Base-by-base conservation (phyloP, 768 basidiomycete genomes). In the Saitozyma podzolica region DNA sequence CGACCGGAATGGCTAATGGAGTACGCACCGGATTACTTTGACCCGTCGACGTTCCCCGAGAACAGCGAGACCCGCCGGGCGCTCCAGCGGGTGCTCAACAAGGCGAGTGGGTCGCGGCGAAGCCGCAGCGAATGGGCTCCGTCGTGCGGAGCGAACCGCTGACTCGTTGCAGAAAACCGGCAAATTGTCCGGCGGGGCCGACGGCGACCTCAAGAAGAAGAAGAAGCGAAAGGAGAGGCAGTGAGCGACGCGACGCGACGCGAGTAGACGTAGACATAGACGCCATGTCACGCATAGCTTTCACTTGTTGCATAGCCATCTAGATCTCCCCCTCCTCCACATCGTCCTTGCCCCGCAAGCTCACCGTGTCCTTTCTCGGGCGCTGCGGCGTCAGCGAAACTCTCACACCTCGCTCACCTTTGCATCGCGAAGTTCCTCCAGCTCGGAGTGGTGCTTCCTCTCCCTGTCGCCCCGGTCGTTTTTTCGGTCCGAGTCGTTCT, bases 1-100 rank as follows among this genome's bases (percentile, higher is more conserved):
- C 83, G 85, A 73, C 84, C 89, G 2, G 92, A 95, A 72, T 98
- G 96, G 88, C 75, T 91, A 6, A 70, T 89, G 54, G 88, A 91
- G 62, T 84, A 80, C 65, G 86, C 87, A 0, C 70, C 82, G 0
- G 76, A 76, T 41, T 94, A 93, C 79, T 95, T 87, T 77, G 90
- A 94, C 72, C 66, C 87, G 7, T 57, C 65, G 42, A 74, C 80
- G 0, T 90, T 92, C 82, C 80, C 85, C 0, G 85, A 88, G 80
- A 66, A 77, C 39, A 77, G 71, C 63, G 75, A 74, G 58, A 75
- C 68, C 3, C 40, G 71, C 40, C 81, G 84, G 8, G 85, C 86
- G 0, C 74, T 92, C 19, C 81, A 84, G 69, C 82, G 85, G 8
- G 80, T 85, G 8, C 65, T 82, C 43, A 82, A 83, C 65, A 90